Percentiles rank a stretch among this genome's conserved stretches.
These are phyloP conservation scores for Leccinum longicurvipes DNA, from an alignment of 768 basidiomycete genomes.

Conservation along the genomic window DNA sequence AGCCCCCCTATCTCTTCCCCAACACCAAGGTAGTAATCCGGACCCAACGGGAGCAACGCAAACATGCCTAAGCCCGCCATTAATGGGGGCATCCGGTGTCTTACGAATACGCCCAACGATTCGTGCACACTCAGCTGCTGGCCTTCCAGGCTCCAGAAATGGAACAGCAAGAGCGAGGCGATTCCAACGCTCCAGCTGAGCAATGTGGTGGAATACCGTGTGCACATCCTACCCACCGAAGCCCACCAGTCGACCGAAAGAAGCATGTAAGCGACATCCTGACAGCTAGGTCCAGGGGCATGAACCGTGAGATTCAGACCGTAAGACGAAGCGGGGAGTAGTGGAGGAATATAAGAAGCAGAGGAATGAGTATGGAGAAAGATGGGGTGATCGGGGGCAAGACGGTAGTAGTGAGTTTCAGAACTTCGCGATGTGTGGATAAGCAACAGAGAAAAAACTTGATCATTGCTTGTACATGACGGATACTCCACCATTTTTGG, in stretches of 20 bases:
- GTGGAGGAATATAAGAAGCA: conserved; percentile 57
- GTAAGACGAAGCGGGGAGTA: conserved; percentile 11
- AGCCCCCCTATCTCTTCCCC: too few relatives aligned
- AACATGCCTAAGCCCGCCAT: conserved; percentile 41
- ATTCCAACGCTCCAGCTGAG: conserved; percentile 74
- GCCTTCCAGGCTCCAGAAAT: conserved; percentile 41
- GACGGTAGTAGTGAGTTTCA: conserved; percentile 69
- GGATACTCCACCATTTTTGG: conserved; percentile 26
- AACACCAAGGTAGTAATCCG: conserved; percentile 58
- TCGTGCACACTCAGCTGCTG: conserved; percentile 44
- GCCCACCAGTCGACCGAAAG: conserved; percentile 69
- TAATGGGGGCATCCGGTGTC: conserved; percentile 38
- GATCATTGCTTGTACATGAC: conserved; percentile 34
- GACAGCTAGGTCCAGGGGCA: conserved; percentile 52
- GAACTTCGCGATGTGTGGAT: conserved; percentile 53
- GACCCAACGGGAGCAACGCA: conserved; percentile 56
- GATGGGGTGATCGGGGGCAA: conserved; percentile 31
- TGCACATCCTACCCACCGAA: conserved; percentile 66
- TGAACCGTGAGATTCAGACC: conserved; percentile 59
- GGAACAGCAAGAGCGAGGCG: conserved; percentile 54
- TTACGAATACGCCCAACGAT: conserved; percentile 46
- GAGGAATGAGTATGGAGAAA: conserved; percentile 64
- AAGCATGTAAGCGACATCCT: conserved; percentile 33
- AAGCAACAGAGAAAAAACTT: conserved; percentile 67
- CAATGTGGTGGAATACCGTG: conserved; percentile 71